phyloP scores from a whole-genome alignment of 352 stramenopile species.

The Globisporangium middletonii region DNA sequence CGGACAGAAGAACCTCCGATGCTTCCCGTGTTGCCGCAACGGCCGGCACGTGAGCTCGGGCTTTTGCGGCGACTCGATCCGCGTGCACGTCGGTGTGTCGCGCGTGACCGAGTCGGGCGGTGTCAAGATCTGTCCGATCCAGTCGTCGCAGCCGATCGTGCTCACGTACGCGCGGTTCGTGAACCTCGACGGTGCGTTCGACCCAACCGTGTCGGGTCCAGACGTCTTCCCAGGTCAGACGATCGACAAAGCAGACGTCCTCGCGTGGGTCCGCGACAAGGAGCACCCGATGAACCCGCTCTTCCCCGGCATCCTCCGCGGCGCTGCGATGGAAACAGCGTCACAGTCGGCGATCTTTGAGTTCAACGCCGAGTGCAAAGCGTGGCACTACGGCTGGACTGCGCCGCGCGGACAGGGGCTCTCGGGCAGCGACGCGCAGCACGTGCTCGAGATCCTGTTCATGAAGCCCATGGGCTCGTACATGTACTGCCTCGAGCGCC shows the following conservation, averaged over 20 bases:
- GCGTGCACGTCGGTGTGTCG: conserved; percentile 74
- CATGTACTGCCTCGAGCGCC: conserved; percentile 72
- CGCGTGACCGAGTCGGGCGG: conserved; percentile 68
- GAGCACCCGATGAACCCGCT: conserved; percentile 74
- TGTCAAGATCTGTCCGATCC: conserved; percentile 79
- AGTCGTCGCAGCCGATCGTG: conserved; percentile 42
- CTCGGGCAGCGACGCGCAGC: conserved; percentile 69
- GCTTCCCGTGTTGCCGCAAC: conserved; percentile 82
- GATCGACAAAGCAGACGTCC: conserved; percentile 62
- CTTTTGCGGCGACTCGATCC: conserved; percentile 84
- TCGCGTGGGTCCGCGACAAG: conserved; percentile 63
- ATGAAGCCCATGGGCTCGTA: conserved; percentile 82
- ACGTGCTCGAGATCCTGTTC: conserved; percentile 76
- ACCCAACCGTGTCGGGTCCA: conserved; percentile 56
- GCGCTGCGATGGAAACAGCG: conserved; percentile 71
- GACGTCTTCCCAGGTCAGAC: conserved; percentile 74
- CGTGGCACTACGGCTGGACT: conserved; percentile 87
- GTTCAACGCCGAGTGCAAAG: conserved; percentile 86
- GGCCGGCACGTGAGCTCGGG: conserved; percentile 75
- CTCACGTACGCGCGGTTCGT: conserved; percentile 66
- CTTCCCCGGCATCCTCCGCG: conserved; percentile 66
- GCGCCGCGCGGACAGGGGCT: conserved; percentile 66
- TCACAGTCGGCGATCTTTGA: conserved; percentile 82
- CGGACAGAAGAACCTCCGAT: conserved; percentile 85
- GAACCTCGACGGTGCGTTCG: conserved; percentile 68